These are phyloP conservation scores for Plasmodium inui DNA, from an alignment of 169 alveolate species.

Conservation along the genomic window DNA sequence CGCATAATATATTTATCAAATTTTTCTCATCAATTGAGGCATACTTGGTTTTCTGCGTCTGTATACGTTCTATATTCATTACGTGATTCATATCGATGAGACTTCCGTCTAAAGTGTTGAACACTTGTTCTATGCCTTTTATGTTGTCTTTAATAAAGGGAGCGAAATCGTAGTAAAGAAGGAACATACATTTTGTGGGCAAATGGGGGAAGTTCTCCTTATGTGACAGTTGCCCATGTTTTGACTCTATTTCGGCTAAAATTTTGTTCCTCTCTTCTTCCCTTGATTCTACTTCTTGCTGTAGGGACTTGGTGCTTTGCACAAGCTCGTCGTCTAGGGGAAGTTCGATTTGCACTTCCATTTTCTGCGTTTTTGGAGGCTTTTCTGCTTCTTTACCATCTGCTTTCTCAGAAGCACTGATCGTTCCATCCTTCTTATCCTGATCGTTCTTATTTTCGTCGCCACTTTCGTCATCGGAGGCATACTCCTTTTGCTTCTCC, in stretches of 20 bases:
- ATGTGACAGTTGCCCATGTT: conserved; percentile 22
- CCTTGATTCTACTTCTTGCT: conserved; percentile 31
- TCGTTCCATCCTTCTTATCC: not conserved
- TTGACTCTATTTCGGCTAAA: not conserved
- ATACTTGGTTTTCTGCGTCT: conserved; percentile 12
- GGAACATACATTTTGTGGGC: conserved; percentile 58
- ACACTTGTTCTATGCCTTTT: conserved; percentile 37
- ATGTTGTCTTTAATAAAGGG: conserved; percentile 33
- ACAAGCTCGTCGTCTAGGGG: conserved; percentile 49
- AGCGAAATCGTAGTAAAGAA: conserved; percentile 33
- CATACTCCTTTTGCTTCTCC: conserved; percentile 8
- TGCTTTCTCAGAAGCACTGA: not conserved
- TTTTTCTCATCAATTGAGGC: conserved; percentile 30
- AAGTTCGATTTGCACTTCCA: not conserved
- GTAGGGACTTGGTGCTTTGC: conserved; percentile 25
- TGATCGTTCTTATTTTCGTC: not conserved
- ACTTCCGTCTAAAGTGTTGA: not conserved
- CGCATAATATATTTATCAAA: conserved; percentile 54
- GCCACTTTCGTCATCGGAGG: not conserved
- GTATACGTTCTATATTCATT: not conserved
- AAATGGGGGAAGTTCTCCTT: conserved; percentile 23
- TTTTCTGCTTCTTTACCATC: not conserved
- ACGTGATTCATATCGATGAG: not conserved
- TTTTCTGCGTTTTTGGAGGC: not conserved
- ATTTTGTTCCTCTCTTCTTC: conserved; percentile 26